Evolutionary conservation across 805 yeast species (phyloP).

Genomic region (Hanseniaspora lindneri): DNA sequence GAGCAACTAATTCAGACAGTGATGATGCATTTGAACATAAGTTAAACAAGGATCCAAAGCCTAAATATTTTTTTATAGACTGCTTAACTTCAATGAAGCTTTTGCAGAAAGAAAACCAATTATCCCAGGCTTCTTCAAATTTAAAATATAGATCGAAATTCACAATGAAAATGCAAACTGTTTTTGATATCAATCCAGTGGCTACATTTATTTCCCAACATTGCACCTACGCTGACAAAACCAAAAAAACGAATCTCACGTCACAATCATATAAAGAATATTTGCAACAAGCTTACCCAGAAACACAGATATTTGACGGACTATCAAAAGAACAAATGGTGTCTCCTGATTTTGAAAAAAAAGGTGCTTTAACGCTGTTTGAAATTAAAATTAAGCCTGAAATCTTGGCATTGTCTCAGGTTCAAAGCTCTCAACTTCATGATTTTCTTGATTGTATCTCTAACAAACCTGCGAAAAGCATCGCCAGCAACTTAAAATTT

Average conservation of each 20-base stretch:
- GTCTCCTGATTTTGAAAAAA: not conserved
- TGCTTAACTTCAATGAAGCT: not conserved
- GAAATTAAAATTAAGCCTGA: not conserved
- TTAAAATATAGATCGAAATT: slow-evolving; percentile 7
- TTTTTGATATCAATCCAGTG: not conserved
- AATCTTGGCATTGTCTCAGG: not conserved
- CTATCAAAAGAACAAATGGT: not conserved
- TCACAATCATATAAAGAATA: not conserved
- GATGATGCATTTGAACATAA: not conserved
- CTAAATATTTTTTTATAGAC: not conserved
- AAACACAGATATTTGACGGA: not conserved
- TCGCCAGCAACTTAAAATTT: not conserved
- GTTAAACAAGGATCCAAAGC: not conserved
- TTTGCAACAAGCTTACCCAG: not conserved
- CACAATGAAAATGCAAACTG: not conserved
- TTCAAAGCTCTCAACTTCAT: not conserved
- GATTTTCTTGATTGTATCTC: not conserved
- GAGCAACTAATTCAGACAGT: not conserved
- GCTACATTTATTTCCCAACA: not conserved
- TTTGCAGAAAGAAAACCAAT: not conserved
- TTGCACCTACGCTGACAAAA: not conserved
- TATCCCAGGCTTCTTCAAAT: too few species aligned
- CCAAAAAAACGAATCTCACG: not conserved
- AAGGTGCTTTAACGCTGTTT: slow-evolving; percentile 1
- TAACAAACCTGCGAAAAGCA: not conserved